Base-by-base conservation (phyloP, 257 asterid species). In the Solanum paucissectum region DNA sequence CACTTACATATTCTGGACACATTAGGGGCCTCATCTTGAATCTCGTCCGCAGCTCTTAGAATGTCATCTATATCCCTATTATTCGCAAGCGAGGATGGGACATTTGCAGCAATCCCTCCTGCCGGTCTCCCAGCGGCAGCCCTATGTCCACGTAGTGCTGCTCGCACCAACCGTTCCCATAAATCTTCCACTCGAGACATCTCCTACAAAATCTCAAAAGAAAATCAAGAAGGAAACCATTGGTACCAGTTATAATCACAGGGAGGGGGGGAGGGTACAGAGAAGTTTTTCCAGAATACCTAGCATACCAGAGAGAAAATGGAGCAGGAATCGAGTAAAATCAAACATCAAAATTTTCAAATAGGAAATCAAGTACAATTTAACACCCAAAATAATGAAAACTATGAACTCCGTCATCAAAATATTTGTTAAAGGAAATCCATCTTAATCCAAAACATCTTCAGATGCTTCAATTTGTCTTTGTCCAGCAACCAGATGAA, bases 161-260 rank as follows among this genome's bases (percentile, higher is more conserved):
- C 98, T 75, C 94, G 96, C 88, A 97, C 99, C 92, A 97, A 87
- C 62, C 99, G 93, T 90, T 94, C 99, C 99, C 99, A 97, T 89
- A 91, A 87, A 85, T 93, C 98, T 95, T 97, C 99, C 88, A 92
- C 95, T 88, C 92, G 94, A 92, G 99, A 91, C 99, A 97, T 97
- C 94, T 92, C 97, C 95, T 95, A 46, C 34, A 72, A 23, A 21
- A 81, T 20, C 66, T 20, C 86, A 55, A 85, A 79, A 81, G 21
- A 46, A 8, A 79, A 42, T 27, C 66, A 79, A 79, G 64, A 42
- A 44, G 36, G 36, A 42, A 68, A 84, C 21, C 64, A 68, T 6
- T 14, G 10, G 77, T 34, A 55, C 34, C 32, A 12, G 23, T 23
- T 16, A 6, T 7, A 66, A 68, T 44, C 62, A 37, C 75, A 9